A percentile compares a stretch with the other conserved stretches of the same genome.
phyloP scores from a whole-genome alignment of 2,329 filamentous ascomycete species.

The Ophiostoma australiae region DNA sequence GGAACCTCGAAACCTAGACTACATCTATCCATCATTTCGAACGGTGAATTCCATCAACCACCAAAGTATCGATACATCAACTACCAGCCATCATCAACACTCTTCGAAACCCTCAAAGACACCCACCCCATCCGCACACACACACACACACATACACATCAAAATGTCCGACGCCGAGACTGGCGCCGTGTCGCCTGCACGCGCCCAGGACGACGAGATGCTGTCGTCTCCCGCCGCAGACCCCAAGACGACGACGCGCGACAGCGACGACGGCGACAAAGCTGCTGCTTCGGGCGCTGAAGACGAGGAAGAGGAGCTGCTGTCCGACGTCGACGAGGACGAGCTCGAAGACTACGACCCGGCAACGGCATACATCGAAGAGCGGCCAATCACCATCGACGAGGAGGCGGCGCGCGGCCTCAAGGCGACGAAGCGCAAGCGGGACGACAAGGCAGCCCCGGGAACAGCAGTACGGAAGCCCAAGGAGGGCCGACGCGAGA shows the following conservation, averaged over 20 bases:
- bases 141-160: background rate
- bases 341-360: conserved; percentile 67
- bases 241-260: background rate
- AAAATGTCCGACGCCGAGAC: conserved; percentile 18
- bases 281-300: conserved; percentile 31
- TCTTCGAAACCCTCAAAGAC: too few species aligned
- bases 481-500: conserved; percentile 65
- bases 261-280: conserved; percentile 35
- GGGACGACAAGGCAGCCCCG: conserved; percentile 36
- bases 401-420: conserved; percentile 60
- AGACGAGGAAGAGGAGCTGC: conserved; percentile 47
- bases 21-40: too few species aligned
- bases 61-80: background rate
- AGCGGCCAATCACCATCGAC: conserved; percentile 62
- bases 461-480: conserved; percentile 55
- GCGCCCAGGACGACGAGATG: conserved; percentile 26
- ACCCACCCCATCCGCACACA: background rate
- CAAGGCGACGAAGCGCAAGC: conserved; percentile 62
- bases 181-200: conserved; percentile 10
- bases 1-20: too few species aligned
- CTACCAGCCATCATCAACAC: background rate
- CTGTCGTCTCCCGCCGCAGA: conserved; percentile 7
- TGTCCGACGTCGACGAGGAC: conserved; percentile 65
- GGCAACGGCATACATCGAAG: conserved; percentile 57
- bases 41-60: background rate